Base-by-base conservation (phyloP, 306 rosid genomes). In the Canavalia ensiformis region DNA sequence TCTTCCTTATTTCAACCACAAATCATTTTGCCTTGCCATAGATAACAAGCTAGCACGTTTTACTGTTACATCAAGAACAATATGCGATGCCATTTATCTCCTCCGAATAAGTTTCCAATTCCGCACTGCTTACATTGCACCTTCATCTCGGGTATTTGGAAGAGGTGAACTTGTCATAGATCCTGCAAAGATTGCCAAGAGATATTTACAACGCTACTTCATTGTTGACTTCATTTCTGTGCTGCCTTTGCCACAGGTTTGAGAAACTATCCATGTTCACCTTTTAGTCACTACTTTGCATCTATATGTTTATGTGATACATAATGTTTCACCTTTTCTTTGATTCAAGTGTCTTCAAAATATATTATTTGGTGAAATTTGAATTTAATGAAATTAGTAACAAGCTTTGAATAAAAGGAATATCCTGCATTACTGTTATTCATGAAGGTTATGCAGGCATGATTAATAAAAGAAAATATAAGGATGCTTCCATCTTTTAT, bases 131-230 rank as follows among this genome's bases (percentile, higher is more conserved):
- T 95, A 68, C 68, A 90, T 95, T 41, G 97, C 96, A 0, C 99
- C 99, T 8, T 93, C 98, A 0, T 95, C 99, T 42, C 84, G 98
- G 58, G 98, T 95, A 35, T 93, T 95, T 31, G 99, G 99, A 41
- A 82, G 99, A 85, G 99, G 99, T 52, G 99, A 95, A 78, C 99
- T 95, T 63, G 99, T 95, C 41, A 95, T 91, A 37, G 97, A 93
- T 84, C 90, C 98, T 75, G 51, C 84, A 25, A 59, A 93, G 86
- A 95, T 93, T 63, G 99, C 97, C 5, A 79, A 51, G 82, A 86
- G 97, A 69, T 95, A 95, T 80, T 88, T 95, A 11, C 86, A 9
- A 47, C 94, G 90, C 12, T 89, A 90, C 79, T 95, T 93, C 86
- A 2, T 91, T 6, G 66, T 94, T 12, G 99, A 95, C 83, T 87